Base-by-base conservation (phyloP, 805 yeast genomes). In the Myxozyma geophila region DNA sequence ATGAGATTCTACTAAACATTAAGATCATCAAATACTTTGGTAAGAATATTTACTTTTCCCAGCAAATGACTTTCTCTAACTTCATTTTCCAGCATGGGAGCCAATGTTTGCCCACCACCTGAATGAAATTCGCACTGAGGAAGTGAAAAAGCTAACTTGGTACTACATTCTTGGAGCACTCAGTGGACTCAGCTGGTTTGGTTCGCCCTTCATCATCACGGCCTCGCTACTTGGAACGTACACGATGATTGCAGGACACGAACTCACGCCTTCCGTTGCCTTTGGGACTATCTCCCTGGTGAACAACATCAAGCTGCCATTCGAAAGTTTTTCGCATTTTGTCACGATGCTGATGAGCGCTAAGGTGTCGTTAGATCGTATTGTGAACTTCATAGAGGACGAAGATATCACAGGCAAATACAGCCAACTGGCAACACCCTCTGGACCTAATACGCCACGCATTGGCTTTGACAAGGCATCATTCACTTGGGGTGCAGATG, bases 21-120 rank as follows among this genome's bases (percentile, higher is more conserved):
- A 84, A 98, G 74, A 91, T 93, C 71, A 88, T 93, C 79, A 93
- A 93, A 76, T 92, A 89, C 73, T 92, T 93, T 75, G 97, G 62
- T 59, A 21, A 1, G 54, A 2, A 12, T 10, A 23, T 2, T 19
- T 7, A 17, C 13, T 15, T 7, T 2, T 13, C 1, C 12, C 15
- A 28, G 33, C 33, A 9, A 41, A 1, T 44, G n/a, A 23, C 28
- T 9, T 28, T 51, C 7, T 21, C 43, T 40, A 7, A 28, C 10
- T 39, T 12, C n/a, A 13, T 39, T 2, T 6, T 39, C 21, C 47
- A 54, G 96, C 93, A 2, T 95, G 98, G 99, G 98, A 93, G 76
- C 83, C 85, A 53, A 28, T 46, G 33, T 33, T 51, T 21, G 15
- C 86, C 69, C 83, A 85, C 54, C 85, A 83, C 48, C 87, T 93